Conservation (phyloP, 441 rosid species). For the Breynia disticha region DNA sequence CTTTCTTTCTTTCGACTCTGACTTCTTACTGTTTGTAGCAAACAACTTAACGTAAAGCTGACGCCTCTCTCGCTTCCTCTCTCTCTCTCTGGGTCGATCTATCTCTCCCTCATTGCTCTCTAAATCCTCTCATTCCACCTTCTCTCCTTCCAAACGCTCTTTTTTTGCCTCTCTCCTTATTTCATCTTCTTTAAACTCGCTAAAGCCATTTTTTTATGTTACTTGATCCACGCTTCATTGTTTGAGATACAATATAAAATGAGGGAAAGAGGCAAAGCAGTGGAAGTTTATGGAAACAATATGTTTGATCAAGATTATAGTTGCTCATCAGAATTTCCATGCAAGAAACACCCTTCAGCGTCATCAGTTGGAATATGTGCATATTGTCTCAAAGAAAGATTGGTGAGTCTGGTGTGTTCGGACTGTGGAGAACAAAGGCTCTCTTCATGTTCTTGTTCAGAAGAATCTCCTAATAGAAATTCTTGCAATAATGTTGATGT, state of each 20-base stretch:
- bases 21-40: conserved; percentile 15
- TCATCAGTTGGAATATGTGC: conserved; percentile 79
- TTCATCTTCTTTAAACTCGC: neutral
- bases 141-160: neutral
- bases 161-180: neutral
- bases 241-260: conserved; percentile 28
- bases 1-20: conserved; percentile 1
- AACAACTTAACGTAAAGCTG: conserved; percentile 49
- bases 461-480: conserved; percentile 48
- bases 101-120: neutral
- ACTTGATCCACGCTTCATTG: neutral
- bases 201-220: neutral
- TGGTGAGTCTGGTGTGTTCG: conserved; percentile 70
- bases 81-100: conserved; percentile 19
- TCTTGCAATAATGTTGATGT: conserved; percentile 55
- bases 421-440: conserved; percentile 93
- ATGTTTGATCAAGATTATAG: conserved; percentile 29
- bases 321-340: conserved; percentile 50
- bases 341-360: conserved; percentile 74
- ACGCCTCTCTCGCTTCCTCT: conserved; percentile 37
- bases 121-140: neutral
- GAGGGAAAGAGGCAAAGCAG: conserved; percentile 82
- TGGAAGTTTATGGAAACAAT: conserved; percentile 25
- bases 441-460: conserved; percentile 90
- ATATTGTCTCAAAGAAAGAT: conserved; percentile 82